Base-by-base conservation (phyloP, 345 rosid species). In the Acer saccharum region DNA sequence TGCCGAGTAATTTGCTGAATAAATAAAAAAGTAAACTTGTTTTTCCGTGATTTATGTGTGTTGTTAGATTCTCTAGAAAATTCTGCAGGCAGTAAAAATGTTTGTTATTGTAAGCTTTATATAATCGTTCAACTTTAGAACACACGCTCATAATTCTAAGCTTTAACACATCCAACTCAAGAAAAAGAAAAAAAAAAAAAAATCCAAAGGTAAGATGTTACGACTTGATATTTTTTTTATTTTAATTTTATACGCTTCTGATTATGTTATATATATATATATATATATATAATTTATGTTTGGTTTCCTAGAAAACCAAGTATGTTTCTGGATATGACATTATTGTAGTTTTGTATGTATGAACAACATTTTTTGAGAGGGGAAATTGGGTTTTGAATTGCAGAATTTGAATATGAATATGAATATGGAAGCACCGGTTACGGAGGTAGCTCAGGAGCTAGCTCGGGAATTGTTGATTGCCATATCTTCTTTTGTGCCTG, bases 401-500 rank as follows among this genome's bases (percentile, higher is more conserved):
- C 68, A 14, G 68, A 10, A 29, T 20, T 32, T 17, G 46, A 35
- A 29, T 20, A 65, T 17, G 46, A 35, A 17, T 23, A 81, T 81
- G 83, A 80, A 76, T 66, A 39, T 29, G 6, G 55, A 65, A 35
- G 72, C 65, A 46, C 48, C 63, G 25, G 14, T 75, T 70, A 74
- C 46, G 60, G 74, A 75, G 64, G 68, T 71, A 13, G 50, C 77
- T 71, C 58, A 57, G 73, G 85, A 78, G 77, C 8, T 58, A 32
- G 70, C 65, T 52, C 46, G 85, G 61, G 85, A 82, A 62, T 46
- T 54, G 23, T 71, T 82, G n/a, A 82, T 78, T 17, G 69, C 66
- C 7, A 82, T 82, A 9, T 82, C 85, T 66, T 16, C 76, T 65
- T 65, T 70, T 27, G 9, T 66, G 7, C 82, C 82, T 3, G 82